A percentile compares a stretch with the other conserved stretches of the same genome.
These are phyloP conservation scores for Russula sp. DNA, from an alignment of 768 basidiomycete species.

Conservation along the genomic window DNA sequence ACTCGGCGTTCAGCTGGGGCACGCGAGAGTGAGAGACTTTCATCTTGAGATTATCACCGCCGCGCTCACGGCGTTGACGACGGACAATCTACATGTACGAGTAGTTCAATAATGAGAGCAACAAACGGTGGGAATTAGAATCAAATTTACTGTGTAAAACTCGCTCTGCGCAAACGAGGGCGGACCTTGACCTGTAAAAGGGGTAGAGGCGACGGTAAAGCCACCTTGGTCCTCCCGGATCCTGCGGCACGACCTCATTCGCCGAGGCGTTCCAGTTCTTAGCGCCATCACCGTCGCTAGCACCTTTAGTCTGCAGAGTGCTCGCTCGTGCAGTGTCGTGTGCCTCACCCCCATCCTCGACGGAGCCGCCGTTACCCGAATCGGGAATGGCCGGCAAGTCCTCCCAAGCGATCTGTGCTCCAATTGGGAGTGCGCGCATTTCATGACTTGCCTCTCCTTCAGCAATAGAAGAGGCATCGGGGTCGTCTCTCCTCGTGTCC, in stretches of 20 bases:
- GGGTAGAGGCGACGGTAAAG: too few species aligned
- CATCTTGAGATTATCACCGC: slow-evolving; percentile 27
- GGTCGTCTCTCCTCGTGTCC: background rate
- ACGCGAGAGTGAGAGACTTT: slow-evolving; percentile 21
- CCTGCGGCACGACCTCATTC: background rate
- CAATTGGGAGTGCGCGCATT: background rate
- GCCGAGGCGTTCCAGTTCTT: background rate
- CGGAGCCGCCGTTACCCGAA: background rate
- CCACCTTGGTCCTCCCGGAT: background rate
- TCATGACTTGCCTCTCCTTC: background rate
- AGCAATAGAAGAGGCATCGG: background rate
- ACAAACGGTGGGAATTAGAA: background rate
- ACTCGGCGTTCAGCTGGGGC: slow-evolving; percentile 21
- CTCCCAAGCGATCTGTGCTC: background rate
- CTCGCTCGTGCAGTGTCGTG: background rate
- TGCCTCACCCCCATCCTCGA: background rate
- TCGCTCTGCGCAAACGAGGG: slow-evolving; percentile 28
- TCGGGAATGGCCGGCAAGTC: background rate
- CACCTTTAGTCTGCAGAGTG: background rate
- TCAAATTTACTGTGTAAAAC: slow-evolving; percentile 17
- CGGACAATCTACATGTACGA: slow-evolving; percentile 24
- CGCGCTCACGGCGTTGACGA: slow-evolving; percentile 25
- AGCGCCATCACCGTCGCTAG: background rate
- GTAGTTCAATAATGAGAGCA: background rate
- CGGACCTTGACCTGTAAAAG: background rate